Conservation (phyloP, 371 early-diverging fungal species). For the Zopfochytrium polystomum region DNA sequence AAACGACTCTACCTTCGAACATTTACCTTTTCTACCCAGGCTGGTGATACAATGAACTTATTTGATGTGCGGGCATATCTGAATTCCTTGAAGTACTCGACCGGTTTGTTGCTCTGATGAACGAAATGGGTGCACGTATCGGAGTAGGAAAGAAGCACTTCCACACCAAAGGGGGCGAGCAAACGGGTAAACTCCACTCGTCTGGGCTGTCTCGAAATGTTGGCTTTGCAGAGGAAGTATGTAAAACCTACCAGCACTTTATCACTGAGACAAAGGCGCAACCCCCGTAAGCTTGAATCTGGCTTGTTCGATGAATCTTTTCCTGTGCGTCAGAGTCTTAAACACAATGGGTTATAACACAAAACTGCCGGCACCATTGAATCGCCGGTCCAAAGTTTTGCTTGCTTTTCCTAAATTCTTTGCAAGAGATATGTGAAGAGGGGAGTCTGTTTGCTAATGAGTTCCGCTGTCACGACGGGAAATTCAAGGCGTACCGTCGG, state of each 20-base stretch:
- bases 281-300: not conserved
- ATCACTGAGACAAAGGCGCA: not conserved
- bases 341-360: no score
- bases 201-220: not conserved
- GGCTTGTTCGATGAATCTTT: no score
- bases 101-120: conserved; percentile 1
- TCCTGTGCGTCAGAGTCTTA: no score
- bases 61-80: not conserved
- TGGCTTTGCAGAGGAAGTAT: not conserved
- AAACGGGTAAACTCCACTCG: not conserved
- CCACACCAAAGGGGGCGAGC: not conserved
- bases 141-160: conserved; percentile 2
- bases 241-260: conserved; percentile 6
- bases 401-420: conserved; percentile 1
- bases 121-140: conserved; percentile 12
- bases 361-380: no score
- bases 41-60: conserved; percentile 7
- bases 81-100: conserved; percentile 10
- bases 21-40: conserved; percentile 11
- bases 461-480: no score
- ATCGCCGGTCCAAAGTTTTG: not conserved
- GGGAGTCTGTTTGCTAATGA: no score
- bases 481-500: no score
- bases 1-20: no score
- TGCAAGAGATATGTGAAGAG: conserved; percentile 2